These are phyloP conservation scores for Hordeum marinum DNA, from an alignment of 176 grass and related monocot species.

Conservation along the genomic window DNA sequence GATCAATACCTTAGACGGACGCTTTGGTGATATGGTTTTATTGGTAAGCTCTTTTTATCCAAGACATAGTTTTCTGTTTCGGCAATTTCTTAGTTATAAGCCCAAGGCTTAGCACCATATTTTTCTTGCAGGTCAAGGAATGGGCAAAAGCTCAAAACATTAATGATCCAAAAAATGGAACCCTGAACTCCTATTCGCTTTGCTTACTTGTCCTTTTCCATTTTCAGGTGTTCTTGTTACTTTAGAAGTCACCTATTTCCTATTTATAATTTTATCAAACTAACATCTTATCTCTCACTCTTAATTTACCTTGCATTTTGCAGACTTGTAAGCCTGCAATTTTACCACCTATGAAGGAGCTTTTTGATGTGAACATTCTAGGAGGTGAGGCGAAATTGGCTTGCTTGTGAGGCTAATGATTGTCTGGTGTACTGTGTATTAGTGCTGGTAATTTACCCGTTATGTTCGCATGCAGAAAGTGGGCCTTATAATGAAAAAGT, in stretches of 20 bases:
- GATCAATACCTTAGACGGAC: constrained; percentile 62
- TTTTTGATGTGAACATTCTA: constrained; percentile 56
- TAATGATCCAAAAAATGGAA: constrained; percentile 76
- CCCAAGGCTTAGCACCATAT: constrained; percentile 8
- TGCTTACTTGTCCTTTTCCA: constrained; percentile 87
- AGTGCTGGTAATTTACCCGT: constrained; percentile 14
- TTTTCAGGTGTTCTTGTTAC: constrained; percentile 59
- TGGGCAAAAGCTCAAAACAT: constrained; percentile 95
- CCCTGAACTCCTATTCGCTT: constrained; percentile 83
- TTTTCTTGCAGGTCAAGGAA: constrained; percentile 75
- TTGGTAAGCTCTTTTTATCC: constrained; percentile 40
- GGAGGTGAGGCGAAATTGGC: constrained; percentile 22
- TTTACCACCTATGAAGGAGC: constrained; percentile 70
- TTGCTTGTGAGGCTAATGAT: background rate
- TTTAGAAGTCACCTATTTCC: background rate
- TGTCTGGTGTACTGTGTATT: background rate
- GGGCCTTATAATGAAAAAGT: constrained; percentile 23
- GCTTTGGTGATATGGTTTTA: constrained; percentile 84
- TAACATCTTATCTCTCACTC: background rate
- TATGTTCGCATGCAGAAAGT: constrained; percentile 36
- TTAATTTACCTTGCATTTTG: background rate
- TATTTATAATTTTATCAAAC: background rate
- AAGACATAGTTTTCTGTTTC: background rate
- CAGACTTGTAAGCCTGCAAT: constrained; percentile 72
- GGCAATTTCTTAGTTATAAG: background rate